Evolutionary conservation across 2,329 filamentous ascomycete species (phyloP), one percentile per base, ranked within the genome.

Genomic region (Neopestalotiopsis sp.): DNA sequence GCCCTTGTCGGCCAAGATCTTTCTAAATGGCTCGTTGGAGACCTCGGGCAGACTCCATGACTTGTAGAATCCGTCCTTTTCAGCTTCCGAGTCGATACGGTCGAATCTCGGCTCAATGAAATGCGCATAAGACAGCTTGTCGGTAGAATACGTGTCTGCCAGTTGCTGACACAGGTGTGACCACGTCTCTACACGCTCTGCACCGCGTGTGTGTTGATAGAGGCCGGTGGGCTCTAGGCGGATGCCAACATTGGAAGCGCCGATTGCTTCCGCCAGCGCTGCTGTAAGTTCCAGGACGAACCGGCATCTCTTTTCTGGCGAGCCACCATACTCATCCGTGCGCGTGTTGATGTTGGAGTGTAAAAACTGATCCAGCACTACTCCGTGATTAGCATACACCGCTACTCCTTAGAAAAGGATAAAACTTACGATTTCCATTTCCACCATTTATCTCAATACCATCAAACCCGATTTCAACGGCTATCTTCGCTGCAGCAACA

Each of bases 31-130:
- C 67, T 69, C 69, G 20, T 71, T 70, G 10, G 71, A 74, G 32
- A 83, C 76, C 13, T 71, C 75, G 34, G 79, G 71, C 20, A 74
- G 40, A 30, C 72, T 69, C 69, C 72, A 80, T 62, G 80, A 80
- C 14, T 75, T 74, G n/a, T 78, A 72, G 20, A 83, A 78, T 24
- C 79, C 78, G 40, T 81, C 76, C 68, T 78, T 71, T 69, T 82
- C 81, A 17, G 76, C 77, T 66, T 80, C 71, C 2, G 68, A 69
- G 63, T 68, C 68, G 64, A 85, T 80, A 74, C 85, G 83, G 67
- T 86, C 83, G 73, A 78, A 84, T 13, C 83, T 76, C 74, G 84
- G 84, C 74, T 86, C 84, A 67, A 86, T 81, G 56, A 86, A 82
- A 73, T 81, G 83, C n/a, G 85, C 80, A 68, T 86, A 86, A 0